These are phyloP conservation scores for Myxozyma sirexii DNA, from an alignment of 805 yeast genomes.

Conservation along the genomic window DNA sequence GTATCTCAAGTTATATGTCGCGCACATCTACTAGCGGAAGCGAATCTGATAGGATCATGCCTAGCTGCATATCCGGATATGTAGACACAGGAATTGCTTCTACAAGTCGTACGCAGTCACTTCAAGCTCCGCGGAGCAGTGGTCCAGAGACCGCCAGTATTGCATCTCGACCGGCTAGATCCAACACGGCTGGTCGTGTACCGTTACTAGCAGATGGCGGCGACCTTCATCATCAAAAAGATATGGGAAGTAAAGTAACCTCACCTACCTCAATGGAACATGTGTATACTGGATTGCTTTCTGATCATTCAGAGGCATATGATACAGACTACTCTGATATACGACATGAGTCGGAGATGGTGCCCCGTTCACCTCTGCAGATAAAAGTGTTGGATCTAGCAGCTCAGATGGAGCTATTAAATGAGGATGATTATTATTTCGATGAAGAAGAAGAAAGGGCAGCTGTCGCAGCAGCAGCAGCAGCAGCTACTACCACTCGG, in stretches of 20 bases:
- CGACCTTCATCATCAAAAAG: not conserved
- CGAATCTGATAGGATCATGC: not conserved
- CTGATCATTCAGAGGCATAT: not conserved
- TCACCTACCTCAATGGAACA: not conserved
- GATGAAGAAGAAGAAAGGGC: not conserved
- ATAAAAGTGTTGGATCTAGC: not conserved
- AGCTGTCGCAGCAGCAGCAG: not conserved
- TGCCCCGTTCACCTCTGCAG: not conserved
- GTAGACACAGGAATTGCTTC: not conserved
- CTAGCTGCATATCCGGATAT: not conserved
- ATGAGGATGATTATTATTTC: not conserved
- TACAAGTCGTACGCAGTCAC: constrained; percentile 3
- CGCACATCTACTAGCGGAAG: not conserved
- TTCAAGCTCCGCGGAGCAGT: not conserved
- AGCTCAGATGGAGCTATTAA: constrained; percentile 1
- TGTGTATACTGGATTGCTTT: too few species aligned
- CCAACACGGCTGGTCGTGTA: constrained; percentile 7
- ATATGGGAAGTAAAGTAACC: not conserved
- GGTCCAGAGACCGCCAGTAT: too few species aligned
- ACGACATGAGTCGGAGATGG: not conserved
- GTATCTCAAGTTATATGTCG: not conserved
- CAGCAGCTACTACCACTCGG: too few species aligned
- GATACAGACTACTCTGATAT: constrained; percentile 1
- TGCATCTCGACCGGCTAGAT: not conserved
- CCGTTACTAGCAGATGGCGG: constrained; percentile 3